Base-by-base conservation (phyloP, 371 early-diverging fungal genomes). In the Apophysomyces variabilis region DNA sequence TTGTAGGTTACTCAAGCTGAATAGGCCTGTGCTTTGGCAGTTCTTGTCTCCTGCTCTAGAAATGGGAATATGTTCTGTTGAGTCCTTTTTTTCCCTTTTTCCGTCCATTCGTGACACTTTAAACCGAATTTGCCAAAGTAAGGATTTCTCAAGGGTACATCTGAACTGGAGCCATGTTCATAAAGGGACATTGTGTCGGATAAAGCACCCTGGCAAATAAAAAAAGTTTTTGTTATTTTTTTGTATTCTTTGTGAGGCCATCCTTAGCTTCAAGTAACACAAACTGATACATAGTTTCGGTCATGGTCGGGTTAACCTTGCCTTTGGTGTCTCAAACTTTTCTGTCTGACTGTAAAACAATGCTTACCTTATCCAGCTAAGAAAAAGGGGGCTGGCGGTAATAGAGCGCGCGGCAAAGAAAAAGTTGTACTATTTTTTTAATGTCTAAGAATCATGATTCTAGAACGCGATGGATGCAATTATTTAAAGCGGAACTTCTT, bases 241-340 rank as follows among this genome's bases (percentile, higher is more conserved):
- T 43, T 43, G 14, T 43, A 26, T 26, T 26, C 13, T 41, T 41
- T 47, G 54, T 21, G 21, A 21, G 54, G 54, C 21, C 54, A 41
- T 41, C 21, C 54, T 50, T 50, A 5, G 54, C 32, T 21, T 32
- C 11, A 9, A 16, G 54, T 50, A 21, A 50, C 21, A 50, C 54
- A 50, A 50, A 50, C 21, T 26, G 54, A 32, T 50, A 26, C 54
- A 50, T 50, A 21, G 54, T 50, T 50, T 50, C 54, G 54, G 54
- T 50, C 54, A 9, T 50, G 8, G 54, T 50, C 54, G 54, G 54
- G n/a, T 50, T 8, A 9, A 50, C 13, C 21, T 26, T 7, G 54
- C 21, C 21, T 21, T 50, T 50, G 16, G 54, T 50, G 21, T 26
- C 18, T 26, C 8, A 50, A 21, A 7, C 7, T 50, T 50, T 50